Conservation (phyloP, 2,329 filamentous ascomycete species). For the Penicillium capsulatum region DNA sequence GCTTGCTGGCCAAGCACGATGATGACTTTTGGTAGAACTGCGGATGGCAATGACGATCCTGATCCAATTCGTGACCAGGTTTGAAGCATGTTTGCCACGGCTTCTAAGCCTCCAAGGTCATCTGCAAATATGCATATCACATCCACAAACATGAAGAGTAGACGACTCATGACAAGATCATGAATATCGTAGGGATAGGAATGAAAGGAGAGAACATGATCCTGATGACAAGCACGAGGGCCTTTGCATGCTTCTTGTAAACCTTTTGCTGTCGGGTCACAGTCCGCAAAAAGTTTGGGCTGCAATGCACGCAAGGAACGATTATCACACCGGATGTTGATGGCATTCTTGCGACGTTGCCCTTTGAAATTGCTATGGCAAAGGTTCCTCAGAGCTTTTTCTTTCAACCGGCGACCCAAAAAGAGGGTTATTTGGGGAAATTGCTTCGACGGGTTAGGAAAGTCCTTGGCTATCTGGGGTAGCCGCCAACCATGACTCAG, state of each 20-base stretch:
- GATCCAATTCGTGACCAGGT: slow-evolving; percentile 4
- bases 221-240: neutral
- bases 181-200: neutral
- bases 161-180: slow-evolving; percentile 3
- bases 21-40: slow-evolving; percentile 6
- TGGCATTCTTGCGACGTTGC: neutral
- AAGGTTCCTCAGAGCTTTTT: slow-evolving; percentile 5
- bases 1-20: slow-evolving; percentile 1
- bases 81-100: slow-evolving; percentile 1
- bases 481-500: slow-evolving; percentile 5
- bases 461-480: slow-evolving; percentile 1
- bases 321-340: slow-evolving; percentile 10
- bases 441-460: slow-evolving; percentile 4
- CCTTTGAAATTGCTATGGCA: slow-evolving; percentile 8
- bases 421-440: slow-evolving; percentile 6
- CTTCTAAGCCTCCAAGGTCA: slow-evolving; percentile 5
- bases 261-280: neutral
- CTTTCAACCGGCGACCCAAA: slow-evolving; percentile 4
- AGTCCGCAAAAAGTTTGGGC: slow-evolving; percentile 8
- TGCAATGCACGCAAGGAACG: slow-evolving; percentile 5
- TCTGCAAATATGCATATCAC: slow-evolving; percentile 11
- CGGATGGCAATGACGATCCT: slow-evolving; percentile 2
- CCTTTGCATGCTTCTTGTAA: neutral
- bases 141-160: slow-evolving; percentile 9
- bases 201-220: neutral